Conservation (phyloP, 306 rosid genomes). For the Quercus engelmannii region DNA sequence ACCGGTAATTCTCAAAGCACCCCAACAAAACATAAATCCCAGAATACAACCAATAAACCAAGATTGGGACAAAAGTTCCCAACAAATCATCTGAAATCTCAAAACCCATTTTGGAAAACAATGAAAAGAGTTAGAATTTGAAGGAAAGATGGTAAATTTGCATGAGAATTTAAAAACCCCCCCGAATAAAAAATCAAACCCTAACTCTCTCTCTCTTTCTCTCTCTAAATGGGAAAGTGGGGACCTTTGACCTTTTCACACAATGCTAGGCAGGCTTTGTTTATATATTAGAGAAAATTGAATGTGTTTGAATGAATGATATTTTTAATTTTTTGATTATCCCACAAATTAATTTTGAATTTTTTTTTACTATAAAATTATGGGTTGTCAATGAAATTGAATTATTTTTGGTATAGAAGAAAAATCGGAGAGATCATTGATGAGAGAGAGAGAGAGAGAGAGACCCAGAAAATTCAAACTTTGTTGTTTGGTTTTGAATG, state of each 20-base stretch:
- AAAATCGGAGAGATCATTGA: not conserved
- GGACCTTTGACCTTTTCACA: not conserved
- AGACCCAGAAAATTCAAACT: conserved; percentile 12
- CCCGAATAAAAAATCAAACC: not conserved
- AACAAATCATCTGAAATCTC: conserved; percentile 80
- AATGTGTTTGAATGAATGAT: no score
- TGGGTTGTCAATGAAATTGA: not conserved
- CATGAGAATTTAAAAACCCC: not conserved
- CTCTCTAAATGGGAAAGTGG: not conserved
- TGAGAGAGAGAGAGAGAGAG: not conserved
- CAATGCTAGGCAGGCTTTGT: not conserved
- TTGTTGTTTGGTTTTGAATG: not conserved
- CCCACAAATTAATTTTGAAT: no score
- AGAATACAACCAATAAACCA: conserved; percentile 81
- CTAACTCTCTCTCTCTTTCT: not conserved
- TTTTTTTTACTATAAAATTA: not conserved
- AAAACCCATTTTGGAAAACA: conserved; percentile 48
- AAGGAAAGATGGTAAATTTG: conserved; percentile 17
- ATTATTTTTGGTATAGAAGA: not conserved
- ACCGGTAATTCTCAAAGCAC: conserved; percentile 60
- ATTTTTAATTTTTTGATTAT: no score
- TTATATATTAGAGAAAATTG: not conserved
- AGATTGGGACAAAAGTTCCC: conserved; percentile 81
- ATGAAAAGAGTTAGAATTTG: conserved; percentile 12
- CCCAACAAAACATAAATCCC: conserved; percentile 73